A percentile compares a stretch with the other conserved stretches of the same genome.
Conservation (phyloP, 2,329 filamentous ascomycete species). For the Cladosporium phlei region DNA sequence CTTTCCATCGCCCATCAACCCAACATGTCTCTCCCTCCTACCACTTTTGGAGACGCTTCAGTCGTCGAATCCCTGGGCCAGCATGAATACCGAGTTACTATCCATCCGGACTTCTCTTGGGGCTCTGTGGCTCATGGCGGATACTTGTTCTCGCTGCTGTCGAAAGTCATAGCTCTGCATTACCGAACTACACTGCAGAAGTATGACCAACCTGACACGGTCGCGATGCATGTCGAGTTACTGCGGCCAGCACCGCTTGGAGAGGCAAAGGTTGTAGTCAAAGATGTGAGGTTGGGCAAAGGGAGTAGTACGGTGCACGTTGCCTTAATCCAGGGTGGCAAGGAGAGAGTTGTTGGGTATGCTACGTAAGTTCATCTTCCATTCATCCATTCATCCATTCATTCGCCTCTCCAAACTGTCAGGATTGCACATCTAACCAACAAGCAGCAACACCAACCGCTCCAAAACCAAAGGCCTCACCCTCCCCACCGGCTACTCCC, state of each 20-base stretch:
- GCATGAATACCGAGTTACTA: constrained; percentile 16
- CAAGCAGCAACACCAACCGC: constrained; percentile 12
- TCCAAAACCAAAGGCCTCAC: constrained; percentile 13
- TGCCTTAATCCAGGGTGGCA: constrained; percentile 3
- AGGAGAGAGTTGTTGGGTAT: constrained; percentile 9
- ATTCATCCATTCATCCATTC: not conserved
- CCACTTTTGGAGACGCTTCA: constrained; percentile 17
- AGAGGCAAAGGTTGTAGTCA: constrained; percentile 7
- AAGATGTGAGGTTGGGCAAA: constrained; percentile 10
- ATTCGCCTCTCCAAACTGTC: no score
- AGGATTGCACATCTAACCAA: not conserved
- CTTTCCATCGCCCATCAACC: no score
- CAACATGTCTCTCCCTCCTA: constrained; percentile 3
- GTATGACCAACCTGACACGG: constrained; percentile 16
- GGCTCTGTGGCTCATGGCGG: constrained; percentile 20
- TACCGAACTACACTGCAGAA: constrained; percentile 15
- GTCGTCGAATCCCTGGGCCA: constrained; percentile 6
- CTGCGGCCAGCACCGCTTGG: constrained; percentile 17
- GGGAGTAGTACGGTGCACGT: constrained; percentile 10
- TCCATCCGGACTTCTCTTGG: constrained; percentile 17
- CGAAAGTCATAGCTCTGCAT: constrained; percentile 14
- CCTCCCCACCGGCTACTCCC: constrained; percentile 17
- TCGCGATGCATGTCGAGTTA: constrained; percentile 18
- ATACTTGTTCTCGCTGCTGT: constrained; percentile 14
- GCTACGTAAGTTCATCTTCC: constrained; percentile 6